phyloP scores from a whole-genome alignment of 257 asterid species.

The Solanum rostratum region DNA sequence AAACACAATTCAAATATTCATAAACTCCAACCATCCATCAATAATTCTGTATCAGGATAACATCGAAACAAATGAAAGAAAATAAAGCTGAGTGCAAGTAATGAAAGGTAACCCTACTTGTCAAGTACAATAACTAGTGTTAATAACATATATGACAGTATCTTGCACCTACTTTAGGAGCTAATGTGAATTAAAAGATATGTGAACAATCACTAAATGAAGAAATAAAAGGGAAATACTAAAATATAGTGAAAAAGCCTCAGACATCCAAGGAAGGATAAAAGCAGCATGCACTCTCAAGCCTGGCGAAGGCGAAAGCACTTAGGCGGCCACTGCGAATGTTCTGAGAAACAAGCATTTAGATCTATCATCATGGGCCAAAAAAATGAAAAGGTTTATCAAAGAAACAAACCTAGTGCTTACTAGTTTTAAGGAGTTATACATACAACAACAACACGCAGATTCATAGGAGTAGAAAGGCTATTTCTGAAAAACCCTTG shows the following conservation, averaged over 20 bases:
- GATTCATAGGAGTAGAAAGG: too few relatives aligned
- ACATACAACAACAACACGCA: too few relatives aligned
- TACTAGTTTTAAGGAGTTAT: background rate
- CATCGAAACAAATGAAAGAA: background rate
- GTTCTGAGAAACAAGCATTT: slow-evolving; percentile 74
- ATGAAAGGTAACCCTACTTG: background rate
- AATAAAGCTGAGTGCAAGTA: background rate
- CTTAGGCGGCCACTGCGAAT: slow-evolving; percentile 79
- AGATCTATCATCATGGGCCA: slow-evolving; percentile 26
- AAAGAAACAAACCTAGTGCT: background rate
- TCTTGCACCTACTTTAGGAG: background rate
- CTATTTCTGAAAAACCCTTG: too few relatives aligned
- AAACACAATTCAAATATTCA: background rate
- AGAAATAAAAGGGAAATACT: background rate
- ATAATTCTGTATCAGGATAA: background rate
- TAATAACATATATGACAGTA: background rate
- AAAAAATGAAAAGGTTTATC: background rate
- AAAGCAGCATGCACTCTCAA: slow-evolving; percentile 58
- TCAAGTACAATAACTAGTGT: background rate
- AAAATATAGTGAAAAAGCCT: slow-evolving; percentile 3
- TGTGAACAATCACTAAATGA: background rate
- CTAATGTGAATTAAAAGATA: background rate
- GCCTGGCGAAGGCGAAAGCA: slow-evolving; percentile 74
- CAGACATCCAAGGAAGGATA: slow-evolving; percentile 87
- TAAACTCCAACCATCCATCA: background rate